Evolutionary conservation across 306 rosid species (phyloP).

Genomic region (Quillaja saponaria): DNA sequence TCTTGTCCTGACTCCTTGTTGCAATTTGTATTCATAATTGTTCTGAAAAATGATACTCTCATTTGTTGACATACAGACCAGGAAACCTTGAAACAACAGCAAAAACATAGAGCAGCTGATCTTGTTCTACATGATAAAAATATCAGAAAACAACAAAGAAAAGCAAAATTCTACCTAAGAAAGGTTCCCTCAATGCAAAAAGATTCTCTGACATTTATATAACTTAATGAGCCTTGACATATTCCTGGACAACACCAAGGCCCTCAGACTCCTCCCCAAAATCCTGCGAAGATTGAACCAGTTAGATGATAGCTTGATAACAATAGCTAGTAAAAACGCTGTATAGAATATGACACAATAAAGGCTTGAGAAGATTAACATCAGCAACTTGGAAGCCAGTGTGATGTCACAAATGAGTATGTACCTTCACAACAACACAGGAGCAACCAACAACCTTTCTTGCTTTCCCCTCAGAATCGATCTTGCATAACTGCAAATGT

Average conservation of each 20-base stretch:
- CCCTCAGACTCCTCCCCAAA: conserved; percentile 56
- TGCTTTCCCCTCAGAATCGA: conserved; percentile 85
- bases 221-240: conserved; percentile 44
- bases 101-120: too few relatives aligned
- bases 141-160: not conserved
- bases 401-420: not conserved
- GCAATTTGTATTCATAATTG: not conserved
- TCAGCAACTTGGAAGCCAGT: too few relatives aligned
- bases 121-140: too few relatives aligned
- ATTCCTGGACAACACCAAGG: conserved; percentile 46
- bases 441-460: conserved; percentile 64
- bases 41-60: not conserved
- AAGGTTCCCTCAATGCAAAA: not conserved
- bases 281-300: conserved; percentile 30
- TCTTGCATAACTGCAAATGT: conserved; percentile 65
- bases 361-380: too few relatives aligned
- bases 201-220: not conserved
- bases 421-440: conserved; percentile 84
- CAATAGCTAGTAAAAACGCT: not conserved
- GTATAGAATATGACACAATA: not conserved
- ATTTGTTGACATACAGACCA: not conserved
- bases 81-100: not conserved
- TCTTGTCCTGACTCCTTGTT: not conserved
- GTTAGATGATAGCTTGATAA: not conserved
- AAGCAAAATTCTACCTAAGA: not conserved